Percentiles rank a stretch among this genome's conserved stretches.
These are phyloP conservation scores for Phytophthora foliorum DNA, from an alignment of 352 stramenopile genomes.

Conservation along the genomic window DNA sequence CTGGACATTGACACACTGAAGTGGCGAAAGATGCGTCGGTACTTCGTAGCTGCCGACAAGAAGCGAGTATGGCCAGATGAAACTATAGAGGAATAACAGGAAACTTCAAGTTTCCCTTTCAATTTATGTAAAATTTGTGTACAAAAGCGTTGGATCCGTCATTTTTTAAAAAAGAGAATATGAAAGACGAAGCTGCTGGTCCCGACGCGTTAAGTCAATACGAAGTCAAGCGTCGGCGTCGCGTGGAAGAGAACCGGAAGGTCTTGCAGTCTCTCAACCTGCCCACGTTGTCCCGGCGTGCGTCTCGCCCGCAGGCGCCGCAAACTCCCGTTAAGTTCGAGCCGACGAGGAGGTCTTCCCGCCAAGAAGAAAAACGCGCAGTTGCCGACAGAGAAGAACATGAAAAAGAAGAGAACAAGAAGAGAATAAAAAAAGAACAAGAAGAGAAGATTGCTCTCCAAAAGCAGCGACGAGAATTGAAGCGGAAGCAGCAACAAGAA, in stretches of 20 bases:
- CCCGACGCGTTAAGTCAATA: slow-evolving; percentile 11
- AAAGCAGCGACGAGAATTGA: slow-evolving; percentile 16
- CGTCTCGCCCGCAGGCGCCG: neutral
- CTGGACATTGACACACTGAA: slow-evolving; percentile 52
- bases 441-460: neutral
- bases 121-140: slow-evolving; percentile 14
- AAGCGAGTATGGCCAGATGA: neutral
- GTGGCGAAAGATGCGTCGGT: slow-evolving; percentile 28
- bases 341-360: slow-evolving; percentile 51
- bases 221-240: slow-evolving; percentile 28
- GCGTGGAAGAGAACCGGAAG: slow-evolving; percentile 33
- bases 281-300: slow-evolving; percentile 7
- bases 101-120: too few relatives aligned
- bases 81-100: too few relatives aligned
- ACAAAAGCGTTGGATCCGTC: slow-evolving; percentile 7
- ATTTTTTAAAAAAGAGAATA: slow-evolving; percentile 5
- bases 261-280: slow-evolving; percentile 24
- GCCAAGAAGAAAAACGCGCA: slow-evolving; percentile 10
- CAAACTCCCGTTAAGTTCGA: slow-evolving; percentile 22
- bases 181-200: neutral
- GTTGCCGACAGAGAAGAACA: slow-evolving; percentile 14
- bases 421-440: slow-evolving; percentile 1
- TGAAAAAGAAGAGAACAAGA: neutral
- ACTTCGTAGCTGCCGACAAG: neutral
- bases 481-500: slow-evolving; percentile 9